phyloP scores from a whole-genome alignment of 495 filamentous ascomycete species.

The Xylaria bambusicola region DNA sequence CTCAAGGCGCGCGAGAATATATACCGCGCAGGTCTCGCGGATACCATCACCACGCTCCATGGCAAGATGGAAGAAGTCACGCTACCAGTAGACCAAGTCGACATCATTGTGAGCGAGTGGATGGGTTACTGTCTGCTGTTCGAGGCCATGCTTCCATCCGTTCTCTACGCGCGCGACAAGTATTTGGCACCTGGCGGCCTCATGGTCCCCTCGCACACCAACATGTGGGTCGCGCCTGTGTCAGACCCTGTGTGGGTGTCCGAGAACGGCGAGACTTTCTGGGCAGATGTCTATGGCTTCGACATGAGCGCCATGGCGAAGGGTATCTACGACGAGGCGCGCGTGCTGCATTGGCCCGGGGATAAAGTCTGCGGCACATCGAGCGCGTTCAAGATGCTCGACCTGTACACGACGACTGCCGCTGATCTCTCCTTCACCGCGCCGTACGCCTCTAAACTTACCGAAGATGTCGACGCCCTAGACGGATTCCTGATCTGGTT shows the following conservation, averaged over 20 bases:
- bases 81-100: constrained; percentile 86
- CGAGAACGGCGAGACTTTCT: constrained; percentile 83
- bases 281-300: constrained; percentile 98
- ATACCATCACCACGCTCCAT: constrained; percentile 86
- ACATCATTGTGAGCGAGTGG: constrained; percentile 99
- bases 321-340: constrained; percentile 78
- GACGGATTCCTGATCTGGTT: constrained; percentile 80
- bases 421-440: constrained; percentile 77
- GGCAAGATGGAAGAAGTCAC: constrained; percentile 95
- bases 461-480: constrained; percentile 57
- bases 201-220: constrained; percentile 89
- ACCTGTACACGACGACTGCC: constrained; percentile 74
- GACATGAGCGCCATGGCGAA: constrained; percentile 88
- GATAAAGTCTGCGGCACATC: constrained; percentile 79
- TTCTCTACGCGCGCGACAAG: constrained; percentile 88
- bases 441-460: constrained; percentile 55
- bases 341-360: constrained; percentile 61
- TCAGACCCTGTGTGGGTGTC: constrained; percentile 87
- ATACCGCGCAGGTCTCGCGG: constrained; percentile 76
- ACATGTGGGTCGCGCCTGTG: constrained; percentile 85
- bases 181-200: constrained; percentile 84
- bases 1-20: constrained; percentile 93
- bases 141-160: constrained; percentile 97
- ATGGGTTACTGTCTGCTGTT: constrained; percentile 99
- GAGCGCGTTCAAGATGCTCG: constrained; percentile 69